phyloP scores from a whole-genome alignment of 495 filamentous ascomycete genomes.

The Podospora bellae-mahoneyi region DNA sequence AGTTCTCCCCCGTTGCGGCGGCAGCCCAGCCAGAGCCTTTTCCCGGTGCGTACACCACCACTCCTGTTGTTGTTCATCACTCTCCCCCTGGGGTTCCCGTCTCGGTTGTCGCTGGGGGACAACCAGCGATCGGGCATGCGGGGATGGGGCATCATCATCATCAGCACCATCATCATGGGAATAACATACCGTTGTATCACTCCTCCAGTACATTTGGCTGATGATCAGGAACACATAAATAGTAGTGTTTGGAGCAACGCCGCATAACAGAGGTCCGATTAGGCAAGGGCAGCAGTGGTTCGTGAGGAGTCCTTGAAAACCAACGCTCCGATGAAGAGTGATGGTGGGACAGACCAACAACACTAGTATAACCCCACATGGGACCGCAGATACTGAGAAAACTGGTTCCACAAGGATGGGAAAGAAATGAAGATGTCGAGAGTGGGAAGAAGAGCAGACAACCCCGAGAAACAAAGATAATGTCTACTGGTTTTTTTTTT shows the following conservation, averaged over 20 bases:
- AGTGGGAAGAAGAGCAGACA: too few species aligned
- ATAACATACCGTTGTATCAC: constrained; percentile 18
- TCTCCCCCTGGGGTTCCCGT: background rate
- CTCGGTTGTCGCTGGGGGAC: too few species aligned
- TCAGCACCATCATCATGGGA: constrained; percentile 7
- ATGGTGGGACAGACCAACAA: too few species aligned
- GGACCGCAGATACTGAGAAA: too few species aligned
- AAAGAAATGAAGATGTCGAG: too few species aligned
- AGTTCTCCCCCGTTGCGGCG: constrained; percentile 21
- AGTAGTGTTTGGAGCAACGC: background rate
- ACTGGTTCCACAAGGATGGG: too few species aligned
- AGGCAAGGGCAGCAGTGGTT: background rate
- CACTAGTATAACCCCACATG: too few species aligned
- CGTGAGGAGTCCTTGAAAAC: background rate
- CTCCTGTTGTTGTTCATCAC: background rate
- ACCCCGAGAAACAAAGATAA: too few species aligned
- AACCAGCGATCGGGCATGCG: too few species aligned
- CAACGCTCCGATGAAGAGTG: too few species aligned
- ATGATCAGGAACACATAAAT: background rate
- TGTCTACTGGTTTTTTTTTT: too few species aligned
- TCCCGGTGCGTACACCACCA: constrained; percentile 15
- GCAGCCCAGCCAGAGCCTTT: constrained; percentile 20
- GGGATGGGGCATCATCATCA: constrained; percentile 8
- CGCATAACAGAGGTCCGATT: background rate
- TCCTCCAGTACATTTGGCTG: constrained; percentile 3